Percentiles rank a stretch among this genome's conserved stretches.
These are phyloP conservation scores for Chlorella vulgaris DNA, from an alignment of 139 green algal genomes.

Conservation along the genomic window DNA sequence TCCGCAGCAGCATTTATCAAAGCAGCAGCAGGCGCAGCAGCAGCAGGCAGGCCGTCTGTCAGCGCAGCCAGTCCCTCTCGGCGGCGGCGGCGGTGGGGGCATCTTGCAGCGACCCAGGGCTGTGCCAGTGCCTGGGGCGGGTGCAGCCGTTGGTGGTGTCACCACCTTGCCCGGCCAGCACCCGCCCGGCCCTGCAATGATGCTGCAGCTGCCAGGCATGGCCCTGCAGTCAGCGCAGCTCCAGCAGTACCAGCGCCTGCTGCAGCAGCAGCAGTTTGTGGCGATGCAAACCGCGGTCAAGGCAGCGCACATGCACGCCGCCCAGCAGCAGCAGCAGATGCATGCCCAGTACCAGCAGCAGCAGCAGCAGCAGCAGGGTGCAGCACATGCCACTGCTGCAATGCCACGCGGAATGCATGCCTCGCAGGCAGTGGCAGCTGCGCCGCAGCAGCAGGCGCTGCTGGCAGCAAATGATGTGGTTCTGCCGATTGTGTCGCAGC, in stretches of 20 bases:
- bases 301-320: neutral
- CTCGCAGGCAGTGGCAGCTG: neutral
- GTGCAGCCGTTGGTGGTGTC: neutral
- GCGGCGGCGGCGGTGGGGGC: too few relatives aligned
- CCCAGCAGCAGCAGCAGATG: neutral
- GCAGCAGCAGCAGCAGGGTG: neutral
- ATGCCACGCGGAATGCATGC: too few relatives aligned
- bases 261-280: constrained; percentile 24
- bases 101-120: constrained; percentile 7
- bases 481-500: constrained; percentile 9
- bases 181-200: neutral
- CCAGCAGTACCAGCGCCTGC: constrained; percentile 21
- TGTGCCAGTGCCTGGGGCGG: neutral
- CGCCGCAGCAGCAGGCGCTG: neutral
- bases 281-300: neutral
- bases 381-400: neutral
- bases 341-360: neutral
- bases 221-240: constrained; percentile 4
- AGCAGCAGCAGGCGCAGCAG: too few relatives aligned
- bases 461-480: neutral
- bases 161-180: neutral
- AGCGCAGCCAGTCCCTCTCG: too few relatives aligned
- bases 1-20: too few relatives aligned
- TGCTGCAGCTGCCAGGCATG: constrained; percentile 22
- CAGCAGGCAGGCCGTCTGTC: too few relatives aligned